Conservation (phyloP, 2,329 filamentous ascomycete genomes). For the Bipolaris gigantea region DNA sequence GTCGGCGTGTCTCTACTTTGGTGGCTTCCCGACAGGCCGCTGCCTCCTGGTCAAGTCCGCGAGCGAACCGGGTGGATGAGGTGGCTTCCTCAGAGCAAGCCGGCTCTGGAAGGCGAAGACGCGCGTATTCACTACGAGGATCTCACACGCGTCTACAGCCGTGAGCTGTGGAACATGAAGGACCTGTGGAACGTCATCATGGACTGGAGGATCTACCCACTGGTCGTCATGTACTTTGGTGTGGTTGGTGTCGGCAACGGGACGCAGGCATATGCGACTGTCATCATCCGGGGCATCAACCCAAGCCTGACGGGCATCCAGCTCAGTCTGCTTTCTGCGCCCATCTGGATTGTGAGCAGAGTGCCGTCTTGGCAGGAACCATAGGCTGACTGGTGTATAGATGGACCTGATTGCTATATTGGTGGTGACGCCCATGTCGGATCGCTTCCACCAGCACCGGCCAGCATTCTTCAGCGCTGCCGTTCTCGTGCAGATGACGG, state of each 20-base stretch:
- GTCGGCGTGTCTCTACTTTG: slow-evolving; percentile 76
- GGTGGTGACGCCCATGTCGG: slow-evolving; percentile 79
- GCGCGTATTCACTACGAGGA: slow-evolving; percentile 82
- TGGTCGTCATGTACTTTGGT: slow-evolving; percentile 90
- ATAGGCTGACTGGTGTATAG: slow-evolving; percentile 45
- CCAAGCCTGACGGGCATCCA: slow-evolving; percentile 71
- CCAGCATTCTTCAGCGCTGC: slow-evolving; percentile 79
- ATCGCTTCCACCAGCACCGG: slow-evolving; percentile 80
- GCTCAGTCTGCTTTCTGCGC: slow-evolving; percentile 81
- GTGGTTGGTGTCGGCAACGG: slow-evolving; percentile 92
- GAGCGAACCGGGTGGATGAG: slow-evolving; percentile 57
- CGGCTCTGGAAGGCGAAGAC: slow-evolving; percentile 75
- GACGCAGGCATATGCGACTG: slow-evolving; percentile 82
- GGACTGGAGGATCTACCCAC: slow-evolving; percentile 87
- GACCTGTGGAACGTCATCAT: slow-evolving; percentile 72
- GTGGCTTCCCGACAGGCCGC: slow-evolving; percentile 87
- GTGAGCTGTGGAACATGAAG: slow-evolving; percentile 69
- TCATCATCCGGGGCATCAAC: slow-evolving; percentile 82
- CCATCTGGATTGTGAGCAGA: slow-evolving; percentile 81
- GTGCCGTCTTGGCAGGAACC: not conserved
- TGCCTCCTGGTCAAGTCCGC: slow-evolving; percentile 68
- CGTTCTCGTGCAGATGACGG: slow-evolving; percentile 76
- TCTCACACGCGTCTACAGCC: slow-evolving; percentile 76
- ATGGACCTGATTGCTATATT: slow-evolving; percentile 89
- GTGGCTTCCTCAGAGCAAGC: slow-evolving; percentile 69